A percentile compares a stretch with the other conserved stretches of the same genome.
Evolutionary conservation across 1,139 yeast genomes (phyloP).

Genomic region (Sugiyamaella sp.): DNA sequence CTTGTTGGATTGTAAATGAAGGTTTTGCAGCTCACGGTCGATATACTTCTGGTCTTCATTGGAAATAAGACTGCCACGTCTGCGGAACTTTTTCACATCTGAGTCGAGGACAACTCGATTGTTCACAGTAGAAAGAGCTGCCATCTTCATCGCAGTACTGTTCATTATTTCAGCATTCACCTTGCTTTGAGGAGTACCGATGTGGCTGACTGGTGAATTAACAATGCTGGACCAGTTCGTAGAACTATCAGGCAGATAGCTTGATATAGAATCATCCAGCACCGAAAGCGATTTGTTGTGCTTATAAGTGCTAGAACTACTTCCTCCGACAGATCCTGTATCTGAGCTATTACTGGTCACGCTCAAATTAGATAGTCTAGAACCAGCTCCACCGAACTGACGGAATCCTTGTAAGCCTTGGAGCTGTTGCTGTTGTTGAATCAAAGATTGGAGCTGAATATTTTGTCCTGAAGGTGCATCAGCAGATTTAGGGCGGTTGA

Average conservation of each 20-base stretch:
- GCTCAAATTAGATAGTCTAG: conserved; percentile 13
- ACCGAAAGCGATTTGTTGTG: conserved; percentile 31
- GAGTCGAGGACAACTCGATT: conserved; percentile 34
- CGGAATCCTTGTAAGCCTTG: conserved; percentile 11
- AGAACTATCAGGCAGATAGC: conserved; percentile 31
- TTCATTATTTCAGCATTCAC: conserved; percentile 36
- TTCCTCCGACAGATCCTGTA: conserved; percentile 6
- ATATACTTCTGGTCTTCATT: conserved; percentile 30
- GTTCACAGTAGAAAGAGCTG: conserved; percentile 42
- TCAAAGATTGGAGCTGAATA: conserved; percentile 10
- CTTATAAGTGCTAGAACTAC: conserved; percentile 4
- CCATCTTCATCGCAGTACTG: conserved; percentile 44
- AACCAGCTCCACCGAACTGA: conserved; percentile 8
- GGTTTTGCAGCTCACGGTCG: conserved; percentile 29
- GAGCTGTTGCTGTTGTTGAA: conserved; percentile 17
- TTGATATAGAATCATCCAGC: conserved; percentile 25
- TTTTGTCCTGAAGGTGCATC: conserved; percentile 21
- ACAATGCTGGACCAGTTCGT: conserved; percentile 36
- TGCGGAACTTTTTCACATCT: conserved; percentile 38
- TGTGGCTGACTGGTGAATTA: conserved; percentile 32
- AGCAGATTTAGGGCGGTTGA: conserved; percentile 38
- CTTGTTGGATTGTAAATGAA: conserved; percentile 22
- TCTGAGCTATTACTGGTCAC: conserved; percentile 8
- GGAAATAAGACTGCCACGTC: conserved; percentile 30
- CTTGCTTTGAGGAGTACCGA: conserved; percentile 28